A percentile compares a stretch with the other conserved stretches of the same genome.
Evolutionary conservation across 2,329 filamentous ascomycete species (phyloP).

Genomic region (Xylaria sp.): DNA sequence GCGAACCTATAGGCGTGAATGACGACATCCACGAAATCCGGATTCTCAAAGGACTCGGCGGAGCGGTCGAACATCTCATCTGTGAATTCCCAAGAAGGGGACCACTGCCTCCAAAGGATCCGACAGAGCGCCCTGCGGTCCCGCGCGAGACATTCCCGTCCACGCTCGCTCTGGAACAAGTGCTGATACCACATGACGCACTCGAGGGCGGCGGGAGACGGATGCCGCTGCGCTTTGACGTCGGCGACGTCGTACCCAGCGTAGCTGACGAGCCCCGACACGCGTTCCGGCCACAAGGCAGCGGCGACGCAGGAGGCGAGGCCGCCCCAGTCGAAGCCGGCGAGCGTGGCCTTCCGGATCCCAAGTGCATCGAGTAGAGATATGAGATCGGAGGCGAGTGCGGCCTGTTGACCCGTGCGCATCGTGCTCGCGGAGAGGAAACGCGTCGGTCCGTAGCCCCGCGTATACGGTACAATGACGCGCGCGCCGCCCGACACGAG

Average conservation of each 20-base stretch:
- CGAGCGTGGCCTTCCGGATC: conserved; percentile 23
- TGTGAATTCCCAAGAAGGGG: conserved; percentile 24
- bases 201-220: conserved; percentile 18
- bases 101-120: conserved; percentile 33
- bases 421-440: conserved; percentile 19
- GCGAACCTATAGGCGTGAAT: conserved; percentile 30
- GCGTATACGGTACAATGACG: conserved; percentile 31
- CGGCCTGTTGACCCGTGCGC: conserved; percentile 32
- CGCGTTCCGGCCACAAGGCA: conserved; percentile 29
- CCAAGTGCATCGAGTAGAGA: conserved; percentile 28
- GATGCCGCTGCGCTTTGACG: conserved; percentile 6
- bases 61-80: conserved; percentile 22
- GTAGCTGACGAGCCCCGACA: conserved; percentile 32
- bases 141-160: conserved; percentile 23
- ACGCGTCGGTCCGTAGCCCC: conserved; percentile 29
- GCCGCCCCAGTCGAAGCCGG: conserved; percentile 36
- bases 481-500: conserved; percentile 24
- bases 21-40: conserved; percentile 33
- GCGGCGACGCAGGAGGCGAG: conserved; percentile 28
- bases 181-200: conserved; percentile 36
- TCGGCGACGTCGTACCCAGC: conserved; percentile 32
- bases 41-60: conserved; percentile 29
- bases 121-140: conserved; percentile 28
- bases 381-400: conserved; percentile 24
- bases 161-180: conserved; percentile 35